Evolutionary conservation across 805 yeast genomes (phyloP).

Genomic region (Pichia membranifaciens): DNA sequence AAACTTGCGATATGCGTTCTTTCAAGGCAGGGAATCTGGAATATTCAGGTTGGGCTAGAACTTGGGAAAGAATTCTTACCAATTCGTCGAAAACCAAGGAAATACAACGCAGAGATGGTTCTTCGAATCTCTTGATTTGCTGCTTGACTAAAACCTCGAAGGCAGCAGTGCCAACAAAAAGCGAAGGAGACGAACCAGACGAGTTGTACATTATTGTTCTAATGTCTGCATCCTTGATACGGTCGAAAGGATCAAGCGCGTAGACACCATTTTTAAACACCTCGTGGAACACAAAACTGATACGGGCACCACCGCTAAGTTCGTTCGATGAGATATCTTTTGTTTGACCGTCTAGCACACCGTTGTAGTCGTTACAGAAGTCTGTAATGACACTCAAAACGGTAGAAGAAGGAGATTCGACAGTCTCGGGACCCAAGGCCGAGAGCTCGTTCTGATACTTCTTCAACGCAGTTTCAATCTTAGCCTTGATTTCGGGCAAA

Average conservation of each 20-base stretch:
- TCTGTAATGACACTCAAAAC: conserved; percentile 89
- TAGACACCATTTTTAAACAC: conserved; percentile 87
- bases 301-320: conserved; percentile 96
- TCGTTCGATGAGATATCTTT: conserved; percentile 84
- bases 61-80: conserved; percentile 82
- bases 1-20: conserved; percentile 75
- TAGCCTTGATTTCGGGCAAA: conserved; percentile 86
- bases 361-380: conserved; percentile 84
- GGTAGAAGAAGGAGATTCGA: conserved; percentile 83
- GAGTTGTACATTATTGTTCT: conserved; percentile 96
- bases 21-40: conserved; percentile 87
- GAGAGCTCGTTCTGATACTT: conserved; percentile 77
- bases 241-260: conserved; percentile 93
- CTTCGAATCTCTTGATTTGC: conserved; percentile 90
- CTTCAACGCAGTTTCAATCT: conserved; percentile 77
- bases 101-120: conserved; percentile 85
- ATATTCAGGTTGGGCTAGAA: conserved; percentile 73
- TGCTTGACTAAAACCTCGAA: conserved; percentile 93
- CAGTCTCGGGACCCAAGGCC: conserved; percentile 80
- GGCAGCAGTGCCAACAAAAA: conserved; percentile 96
- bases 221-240: conserved; percentile 90
- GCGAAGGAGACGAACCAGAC: conserved; percentile 91
- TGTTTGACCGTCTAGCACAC: conserved; percentile 87
- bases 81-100: conserved; percentile 89
- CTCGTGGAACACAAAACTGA: conserved; percentile 94